A percentile compares a stretch with the other conserved stretches of the same genome.
These are phyloP conservation scores for Priceomyces haplophilus DNA, from an alignment of 805 yeast species.

Conservation along the genomic window DNA sequence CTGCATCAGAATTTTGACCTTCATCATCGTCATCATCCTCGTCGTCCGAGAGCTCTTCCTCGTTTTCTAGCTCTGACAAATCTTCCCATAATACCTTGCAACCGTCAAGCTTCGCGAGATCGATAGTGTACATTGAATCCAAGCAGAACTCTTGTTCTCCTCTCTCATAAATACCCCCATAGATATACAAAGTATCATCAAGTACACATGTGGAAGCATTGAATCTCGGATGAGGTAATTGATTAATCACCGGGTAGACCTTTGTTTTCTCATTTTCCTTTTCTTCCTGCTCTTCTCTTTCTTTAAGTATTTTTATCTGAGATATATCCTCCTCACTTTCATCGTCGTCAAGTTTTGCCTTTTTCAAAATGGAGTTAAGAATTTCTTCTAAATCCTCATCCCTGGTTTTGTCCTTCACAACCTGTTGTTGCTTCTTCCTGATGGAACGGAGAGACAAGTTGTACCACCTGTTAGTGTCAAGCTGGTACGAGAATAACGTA, in stretches of 20 bases:
- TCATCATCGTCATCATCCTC: slow-evolving; percentile 62
- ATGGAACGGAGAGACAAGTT: slow-evolving; percentile 60
- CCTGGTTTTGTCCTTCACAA: slow-evolving; percentile 49
- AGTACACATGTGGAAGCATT: slow-evolving; percentile 82
- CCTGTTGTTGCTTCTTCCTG: slow-evolving; percentile 47
- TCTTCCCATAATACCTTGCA: slow-evolving; percentile 90
- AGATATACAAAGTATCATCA: slow-evolving; percentile 78
- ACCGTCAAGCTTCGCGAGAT: slow-evolving; percentile 84
- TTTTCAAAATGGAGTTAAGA: slow-evolving; percentile 67
- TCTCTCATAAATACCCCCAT: slow-evolving; percentile 86
- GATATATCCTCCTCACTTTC: slow-evolving; percentile 37
- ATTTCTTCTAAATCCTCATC: slow-evolving; percentile 82
- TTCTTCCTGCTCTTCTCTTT: slow-evolving; percentile 38
- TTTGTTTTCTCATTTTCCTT: slow-evolving; percentile 36
- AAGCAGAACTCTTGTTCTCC: slow-evolving; percentile 83
- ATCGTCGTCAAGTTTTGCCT: slow-evolving; percentile 66
- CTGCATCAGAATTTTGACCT: slow-evolving; percentile 70
- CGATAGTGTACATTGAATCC: slow-evolving; percentile 83
- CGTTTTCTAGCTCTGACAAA: slow-evolving; percentile 52
- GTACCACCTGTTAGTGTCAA: slow-evolving; percentile 88
- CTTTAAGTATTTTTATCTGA: slow-evolving; percentile 34
- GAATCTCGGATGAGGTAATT: slow-evolving; percentile 84
- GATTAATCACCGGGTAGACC: slow-evolving; percentile 55
- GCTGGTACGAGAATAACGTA: slow-evolving; percentile 74
- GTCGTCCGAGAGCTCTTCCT: slow-evolving; percentile 58